These are phyloP conservation scores for Tuber indicum DNA, from an alignment of 495 filamentous ascomycete species.

Conservation along the genomic window DNA sequence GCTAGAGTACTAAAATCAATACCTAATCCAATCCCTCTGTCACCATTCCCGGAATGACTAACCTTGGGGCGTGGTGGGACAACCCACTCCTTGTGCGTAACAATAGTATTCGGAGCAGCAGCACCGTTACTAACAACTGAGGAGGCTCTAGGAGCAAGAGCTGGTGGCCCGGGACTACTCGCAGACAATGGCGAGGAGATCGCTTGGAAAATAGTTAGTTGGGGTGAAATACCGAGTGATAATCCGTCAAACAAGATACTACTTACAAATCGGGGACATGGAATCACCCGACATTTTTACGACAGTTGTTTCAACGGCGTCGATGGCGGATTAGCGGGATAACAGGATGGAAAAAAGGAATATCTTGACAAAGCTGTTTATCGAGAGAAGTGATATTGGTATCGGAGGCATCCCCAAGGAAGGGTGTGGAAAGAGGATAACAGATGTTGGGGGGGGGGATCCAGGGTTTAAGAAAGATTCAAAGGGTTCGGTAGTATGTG, in stretches of 20 bases:
- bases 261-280: slow-evolving; percentile 31
- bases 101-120: slow-evolving; percentile 28
- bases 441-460: background rate
- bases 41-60: background rate
- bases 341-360: background rate
- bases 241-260: background rate
- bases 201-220: slow-evolving; percentile 23
- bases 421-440: background rate
- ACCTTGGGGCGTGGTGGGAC: slow-evolving; percentile 75
- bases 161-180: slow-evolving; percentile 38
- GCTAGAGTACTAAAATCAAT: slow-evolving; percentile 43
- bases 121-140: slow-evolving; percentile 18
- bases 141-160: slow-evolving; percentile 32
- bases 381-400: background rate
- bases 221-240: slow-evolving; percentile 13
- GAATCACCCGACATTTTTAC: slow-evolving; percentile 30
- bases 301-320: background rate
- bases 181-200: slow-evolving; percentile 40
- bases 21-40: background rate
- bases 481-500: background rate
- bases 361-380: background rate
- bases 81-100: slow-evolving; percentile 80
- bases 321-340: background rate
- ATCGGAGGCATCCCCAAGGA: background rate
- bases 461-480: background rate